These are phyloP conservation scores for Fusarium citri DNA, from an alignment of 2,329 filamentous ascomycete genomes.

Conservation along the genomic window DNA sequence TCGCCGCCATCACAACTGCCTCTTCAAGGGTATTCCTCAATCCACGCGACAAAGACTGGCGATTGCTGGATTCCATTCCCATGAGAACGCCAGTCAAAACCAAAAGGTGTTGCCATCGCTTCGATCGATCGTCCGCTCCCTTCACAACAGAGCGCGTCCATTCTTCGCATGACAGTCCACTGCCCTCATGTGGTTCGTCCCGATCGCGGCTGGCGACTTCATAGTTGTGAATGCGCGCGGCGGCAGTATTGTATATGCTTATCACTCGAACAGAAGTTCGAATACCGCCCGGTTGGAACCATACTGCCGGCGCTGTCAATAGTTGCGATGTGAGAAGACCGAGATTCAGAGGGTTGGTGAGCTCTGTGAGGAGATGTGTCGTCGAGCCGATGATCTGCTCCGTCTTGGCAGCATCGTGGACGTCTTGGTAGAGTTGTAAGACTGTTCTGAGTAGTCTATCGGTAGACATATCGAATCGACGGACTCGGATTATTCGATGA, in stretches of 20 bases:
- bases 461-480: slow-evolving; percentile 65
- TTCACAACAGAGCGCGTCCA: slow-evolving; percentile 69
- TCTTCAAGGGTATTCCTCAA: slow-evolving; percentile 76
- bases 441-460: slow-evolving; percentile 75
- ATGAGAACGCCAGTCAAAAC: slow-evolving; percentile 82
- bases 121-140: slow-evolving; percentile 68
- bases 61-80: slow-evolving; percentile 75
- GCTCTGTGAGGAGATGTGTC: slow-evolving; percentile 72
- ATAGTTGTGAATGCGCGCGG: slow-evolving; percentile 63
- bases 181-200: slow-evolving; percentile 51
- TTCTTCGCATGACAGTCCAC: slow-evolving; percentile 60
- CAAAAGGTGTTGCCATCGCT: slow-evolving; percentile 86
- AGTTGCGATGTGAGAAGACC: slow-evolving; percentile 78
- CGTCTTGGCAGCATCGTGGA: slow-evolving; percentile 62
- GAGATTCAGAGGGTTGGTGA: slow-evolving; percentile 81
- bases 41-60: slow-evolving; percentile 70
- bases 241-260: slow-evolving; percentile 78
- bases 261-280: slow-evolving; percentile 73
- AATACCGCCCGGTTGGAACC: slow-evolving; percentile 70
- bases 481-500: slow-evolving; percentile 14
- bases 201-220: slow-evolving; percentile 55
- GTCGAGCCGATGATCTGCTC: slow-evolving; percentile 74
- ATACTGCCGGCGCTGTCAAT: slow-evolving; percentile 77
- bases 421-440: slow-evolving; percentile 68
- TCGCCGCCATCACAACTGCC: slow-evolving; percentile 79